phyloP scores from a whole-genome alignment of 1,284 basidiomycete species.

The Cryptococcus sp. region DNA sequence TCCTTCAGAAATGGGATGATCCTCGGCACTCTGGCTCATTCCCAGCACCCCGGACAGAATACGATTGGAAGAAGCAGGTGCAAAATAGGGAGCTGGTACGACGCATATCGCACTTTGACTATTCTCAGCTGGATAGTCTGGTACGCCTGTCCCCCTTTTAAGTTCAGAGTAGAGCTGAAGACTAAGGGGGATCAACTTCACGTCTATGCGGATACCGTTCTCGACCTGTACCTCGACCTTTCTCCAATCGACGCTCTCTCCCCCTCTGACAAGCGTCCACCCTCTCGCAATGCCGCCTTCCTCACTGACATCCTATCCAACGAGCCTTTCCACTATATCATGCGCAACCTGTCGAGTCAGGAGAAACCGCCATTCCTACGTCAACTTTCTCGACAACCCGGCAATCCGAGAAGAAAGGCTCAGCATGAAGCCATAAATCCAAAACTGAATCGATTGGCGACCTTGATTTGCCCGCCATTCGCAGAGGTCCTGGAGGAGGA shows the following conservation, averaged over 20 bases:
- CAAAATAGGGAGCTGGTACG: constrained; percentile 26
- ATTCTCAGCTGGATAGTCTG: constrained; percentile 14
- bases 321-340: constrained; percentile 19
- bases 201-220: constrained; percentile 19
- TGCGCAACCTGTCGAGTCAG: constrained; percentile 11
- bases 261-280: not conserved
- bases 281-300: constrained; percentile 16
- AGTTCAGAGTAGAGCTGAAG: not conserved
- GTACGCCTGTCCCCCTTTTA: constrained; percentile 13
- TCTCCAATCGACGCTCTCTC: constrained; percentile 6
- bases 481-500: constrained; percentile 14
- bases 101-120: constrained; percentile 22
- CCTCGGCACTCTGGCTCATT: constrained; percentile 21
- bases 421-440: constrained; percentile 15
- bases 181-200: constrained; percentile 18
- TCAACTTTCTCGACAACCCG: constrained; percentile 13
- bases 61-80: constrained; percentile 29
- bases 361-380: constrained; percentile 10
- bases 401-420: constrained; percentile 11
- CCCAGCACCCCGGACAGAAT: not conserved
- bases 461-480: constrained; percentile 20
- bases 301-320: constrained; percentile 20
- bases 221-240: constrained; percentile 31
- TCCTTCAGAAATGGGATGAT: constrained; percentile 31
- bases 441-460: constrained; percentile 23